A percentile compares a stretch with the other conserved stretches of the same genome.
phyloP scores from a whole-genome alignment of 176 grass and related monocot genomes.

The Rhynchospora breviuscula region DNA sequence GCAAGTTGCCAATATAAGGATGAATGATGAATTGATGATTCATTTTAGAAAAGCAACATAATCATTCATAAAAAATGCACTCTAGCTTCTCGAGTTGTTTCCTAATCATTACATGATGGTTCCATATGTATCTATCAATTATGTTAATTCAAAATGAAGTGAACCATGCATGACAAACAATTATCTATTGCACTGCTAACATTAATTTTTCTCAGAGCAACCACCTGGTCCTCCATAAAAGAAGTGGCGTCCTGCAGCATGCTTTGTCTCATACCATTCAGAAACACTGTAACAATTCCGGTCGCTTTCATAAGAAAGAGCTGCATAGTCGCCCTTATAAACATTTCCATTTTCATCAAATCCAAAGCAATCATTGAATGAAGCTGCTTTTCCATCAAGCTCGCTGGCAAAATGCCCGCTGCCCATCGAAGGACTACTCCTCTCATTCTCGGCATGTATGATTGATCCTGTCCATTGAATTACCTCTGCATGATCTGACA shows the following conservation, averaged over 20 bases:
- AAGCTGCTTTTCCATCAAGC: neutral
- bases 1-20: too few relatives aligned
- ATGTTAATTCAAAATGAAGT: neutral
- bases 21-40: too few relatives aligned
- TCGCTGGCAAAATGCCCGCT: neutral
- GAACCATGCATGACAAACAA: neutral
- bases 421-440: neutral
- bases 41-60: too few relatives aligned
- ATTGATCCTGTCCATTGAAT: neutral
- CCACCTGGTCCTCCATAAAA: slow-evolving; percentile 15
- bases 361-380: neutral
- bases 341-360: neutral
- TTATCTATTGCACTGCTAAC: neutral
- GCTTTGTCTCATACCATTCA: neutral
- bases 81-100: neutral
- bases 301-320: neutral
- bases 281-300: neutral
- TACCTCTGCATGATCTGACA: slow-evolving; percentile 4
- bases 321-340: neutral
- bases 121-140: neutral
- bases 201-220: neutral
- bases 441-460: neutral
- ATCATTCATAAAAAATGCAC: too few relatives aligned
- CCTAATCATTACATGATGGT: neutral
- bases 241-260: neutral